These are phyloP conservation scores for Hyaloperonospora brassicae DNA, from an alignment of 352 stramenopile genomes.

Conservation along the genomic window DNA sequence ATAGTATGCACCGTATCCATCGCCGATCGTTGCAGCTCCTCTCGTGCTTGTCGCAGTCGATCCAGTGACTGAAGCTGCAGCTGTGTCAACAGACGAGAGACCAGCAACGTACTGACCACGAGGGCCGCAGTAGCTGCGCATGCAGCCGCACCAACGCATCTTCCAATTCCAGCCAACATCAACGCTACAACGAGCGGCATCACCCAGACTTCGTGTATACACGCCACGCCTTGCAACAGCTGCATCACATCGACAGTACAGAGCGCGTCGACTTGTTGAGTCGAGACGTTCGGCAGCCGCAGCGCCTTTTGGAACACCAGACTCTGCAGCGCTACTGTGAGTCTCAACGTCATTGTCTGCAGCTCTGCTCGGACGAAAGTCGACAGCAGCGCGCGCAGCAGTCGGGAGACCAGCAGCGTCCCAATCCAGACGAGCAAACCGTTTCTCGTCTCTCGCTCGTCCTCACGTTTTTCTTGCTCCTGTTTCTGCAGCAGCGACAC, in stretches of 20 bases:
- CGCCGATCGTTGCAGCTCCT: constrained; percentile 55
- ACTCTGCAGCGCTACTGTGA: constrained; percentile 60
- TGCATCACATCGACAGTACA: constrained; percentile 57
- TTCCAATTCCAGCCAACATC: constrained; percentile 42
- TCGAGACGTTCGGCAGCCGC: constrained; percentile 28
- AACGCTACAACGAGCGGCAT: constrained; percentile 44
- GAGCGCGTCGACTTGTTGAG: constrained; percentile 39
- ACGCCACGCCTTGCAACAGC: constrained; percentile 49
- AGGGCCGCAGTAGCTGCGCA: constrained; percentile 28
- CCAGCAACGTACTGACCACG: constrained; percentile 28
- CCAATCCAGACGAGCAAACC: constrained; percentile 52
- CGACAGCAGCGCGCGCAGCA: constrained; percentile 58
- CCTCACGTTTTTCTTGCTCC: constrained; percentile 1
- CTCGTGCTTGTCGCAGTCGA: constrained; percentile 43
- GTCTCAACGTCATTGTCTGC: constrained; percentile 51
- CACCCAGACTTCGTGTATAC: constrained; percentile 70
- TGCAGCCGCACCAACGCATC: constrained; percentile 39
- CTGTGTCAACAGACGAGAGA: constrained; percentile 40
- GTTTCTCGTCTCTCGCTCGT: constrained; percentile 9
- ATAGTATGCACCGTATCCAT: constrained; percentile 73
- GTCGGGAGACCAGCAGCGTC: constrained; percentile 45
- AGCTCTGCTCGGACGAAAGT: constrained; percentile 54
- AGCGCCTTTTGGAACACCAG: constrained; percentile 70
- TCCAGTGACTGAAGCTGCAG: constrained; percentile 33
- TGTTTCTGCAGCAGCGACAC: constrained; percentile 39